A percentile compares a stretch with the other conserved stretches of the same genome.
Conservation (phyloP, 1,284 basidiomycete genomes). For the Mycena sp. region DNA sequence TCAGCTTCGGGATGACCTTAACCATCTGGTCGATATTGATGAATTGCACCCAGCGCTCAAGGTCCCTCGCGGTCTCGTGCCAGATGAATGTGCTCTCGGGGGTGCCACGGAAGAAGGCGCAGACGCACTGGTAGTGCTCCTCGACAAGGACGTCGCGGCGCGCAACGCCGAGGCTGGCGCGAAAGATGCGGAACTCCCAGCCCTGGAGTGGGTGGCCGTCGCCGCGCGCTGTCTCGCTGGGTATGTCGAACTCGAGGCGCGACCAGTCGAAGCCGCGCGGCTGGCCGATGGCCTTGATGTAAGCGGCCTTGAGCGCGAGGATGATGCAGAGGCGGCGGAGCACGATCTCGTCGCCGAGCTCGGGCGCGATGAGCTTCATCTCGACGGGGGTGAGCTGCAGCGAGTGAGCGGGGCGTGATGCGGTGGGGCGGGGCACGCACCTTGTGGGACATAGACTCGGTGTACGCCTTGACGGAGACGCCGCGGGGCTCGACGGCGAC, state of each 20-base stretch:
- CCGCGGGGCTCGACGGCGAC: conserved; percentile 67
- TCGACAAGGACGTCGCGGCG: conserved; percentile 61
- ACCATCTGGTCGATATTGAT: conserved; percentile 83
- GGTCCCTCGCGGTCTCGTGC: conserved; percentile 68
- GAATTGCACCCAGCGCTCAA: conserved; percentile 83
- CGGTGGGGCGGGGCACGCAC: conserved; percentile 48
- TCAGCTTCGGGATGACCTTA: conserved; percentile 77
- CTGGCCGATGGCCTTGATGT: conserved; percentile 84
- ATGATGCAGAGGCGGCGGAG: conserved; percentile 78
- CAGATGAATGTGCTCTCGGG: conserved; percentile 74
- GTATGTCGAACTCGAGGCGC: conserved; percentile 81
- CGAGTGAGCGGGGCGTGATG: not conserved
- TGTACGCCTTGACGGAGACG: conserved; percentile 65
- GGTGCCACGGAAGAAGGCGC: conserved; percentile 76
- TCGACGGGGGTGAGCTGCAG: conserved; percentile 71
- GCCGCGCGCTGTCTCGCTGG: conserved; percentile 63
- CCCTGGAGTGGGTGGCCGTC: conserved; percentile 75
- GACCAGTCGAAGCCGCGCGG: conserved; percentile 81
- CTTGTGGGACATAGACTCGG: conserved; percentile 79
- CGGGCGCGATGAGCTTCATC: conserved; percentile 58
- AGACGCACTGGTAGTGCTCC: conserved; percentile 78
- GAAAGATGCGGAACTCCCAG: conserved; percentile 86
- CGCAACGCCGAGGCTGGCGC: conserved; percentile 72
- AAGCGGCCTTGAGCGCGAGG: conserved; percentile 79
- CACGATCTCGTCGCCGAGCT: conserved; percentile 65